phyloP scores from a whole-genome alignment of 2,329 filamentous ascomycete genomes.

The Claviceps fusiformis region DNA sequence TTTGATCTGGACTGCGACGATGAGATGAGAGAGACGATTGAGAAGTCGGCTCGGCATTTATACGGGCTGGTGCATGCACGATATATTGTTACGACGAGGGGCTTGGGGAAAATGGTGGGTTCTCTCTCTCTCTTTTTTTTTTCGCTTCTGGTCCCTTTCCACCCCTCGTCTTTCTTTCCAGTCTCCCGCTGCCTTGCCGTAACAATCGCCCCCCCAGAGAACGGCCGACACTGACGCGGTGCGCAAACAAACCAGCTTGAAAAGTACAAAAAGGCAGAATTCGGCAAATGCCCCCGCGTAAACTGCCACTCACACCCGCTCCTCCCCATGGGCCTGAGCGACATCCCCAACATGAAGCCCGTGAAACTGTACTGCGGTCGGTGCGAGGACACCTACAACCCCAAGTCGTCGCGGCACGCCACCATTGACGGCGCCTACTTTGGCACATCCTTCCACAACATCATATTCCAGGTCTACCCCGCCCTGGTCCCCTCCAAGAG shows the following conservation, averaged over 20 bases:
- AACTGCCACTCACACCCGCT: constrained; percentile 89
- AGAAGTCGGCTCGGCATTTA: constrained; percentile 89
- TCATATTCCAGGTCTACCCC: constrained; percentile 96
- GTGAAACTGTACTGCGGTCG: constrained; percentile 96
- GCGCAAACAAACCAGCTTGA: constrained; percentile 53
- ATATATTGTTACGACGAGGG: constrained; percentile 92
- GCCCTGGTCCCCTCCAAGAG: constrained; percentile 78
- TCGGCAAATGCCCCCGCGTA: constrained; percentile 94
- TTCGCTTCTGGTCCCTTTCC: background rate
- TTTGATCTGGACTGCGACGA: constrained; percentile 98
- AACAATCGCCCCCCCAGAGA: too few species aligned
- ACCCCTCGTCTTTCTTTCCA: background rate
- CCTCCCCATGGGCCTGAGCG: constrained; percentile 86
- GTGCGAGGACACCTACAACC: constrained; percentile 98
- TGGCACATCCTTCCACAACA: constrained; percentile 95
- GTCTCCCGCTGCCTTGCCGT: too few species aligned
- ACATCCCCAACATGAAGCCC: constrained; percentile 73
- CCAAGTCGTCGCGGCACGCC: constrained; percentile 90
- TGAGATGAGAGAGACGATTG: constrained; percentile 94
- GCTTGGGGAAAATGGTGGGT: constrained; percentile 86
- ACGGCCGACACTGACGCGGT: background rate
- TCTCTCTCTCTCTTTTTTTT: background rate
- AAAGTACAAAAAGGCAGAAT: constrained; percentile 97
- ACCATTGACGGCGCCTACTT: constrained; percentile 97
- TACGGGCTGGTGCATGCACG: constrained; percentile 93